Conservation (phyloP, 2,329 filamentous ascomycete species). For the Plenodomus biglobosus region DNA sequence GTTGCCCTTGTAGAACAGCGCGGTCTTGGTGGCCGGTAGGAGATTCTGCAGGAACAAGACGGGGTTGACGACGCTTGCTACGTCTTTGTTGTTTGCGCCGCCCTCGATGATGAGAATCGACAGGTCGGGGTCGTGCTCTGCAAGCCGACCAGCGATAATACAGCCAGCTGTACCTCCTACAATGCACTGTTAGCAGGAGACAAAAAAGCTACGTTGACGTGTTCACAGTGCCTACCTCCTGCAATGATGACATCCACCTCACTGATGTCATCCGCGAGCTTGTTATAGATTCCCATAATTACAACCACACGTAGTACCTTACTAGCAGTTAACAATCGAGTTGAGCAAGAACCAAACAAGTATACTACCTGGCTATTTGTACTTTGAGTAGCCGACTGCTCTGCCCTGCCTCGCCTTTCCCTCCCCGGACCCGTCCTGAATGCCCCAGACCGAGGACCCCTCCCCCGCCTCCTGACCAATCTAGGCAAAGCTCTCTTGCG, state of each 20-base stretch:
- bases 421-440: not conserved
- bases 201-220: not conserved
- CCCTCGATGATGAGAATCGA: conserved; percentile 54
- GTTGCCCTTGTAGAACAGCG: conserved; percentile 56
- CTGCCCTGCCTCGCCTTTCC: not conserved
- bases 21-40: conserved; percentile 52
- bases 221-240: conserved; percentile 42
- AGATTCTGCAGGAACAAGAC: conserved; percentile 55
- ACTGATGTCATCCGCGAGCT: conserved; percentile 42
- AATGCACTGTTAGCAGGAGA: not conserved
- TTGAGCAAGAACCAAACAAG: not conserved
- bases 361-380: not conserved
- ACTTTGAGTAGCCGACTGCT: not conserved
- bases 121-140: conserved; percentile 40
- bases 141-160: conserved; percentile 49
- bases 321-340: not conserved
- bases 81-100: conserved; percentile 56
- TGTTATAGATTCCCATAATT: conserved; percentile 36
- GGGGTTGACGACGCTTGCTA: conserved; percentile 55
- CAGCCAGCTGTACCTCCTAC: conserved; percentile 46
- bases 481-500: not conserved
- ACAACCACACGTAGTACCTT: not conserved
- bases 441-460: not conserved
- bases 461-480: not conserved
- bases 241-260: conserved; percentile 57